Evolutionary conservation across 805 yeast species (phyloP), one percentile per base, ranked within the genome.

Genomic region (Torulaspora quercuum): DNA sequence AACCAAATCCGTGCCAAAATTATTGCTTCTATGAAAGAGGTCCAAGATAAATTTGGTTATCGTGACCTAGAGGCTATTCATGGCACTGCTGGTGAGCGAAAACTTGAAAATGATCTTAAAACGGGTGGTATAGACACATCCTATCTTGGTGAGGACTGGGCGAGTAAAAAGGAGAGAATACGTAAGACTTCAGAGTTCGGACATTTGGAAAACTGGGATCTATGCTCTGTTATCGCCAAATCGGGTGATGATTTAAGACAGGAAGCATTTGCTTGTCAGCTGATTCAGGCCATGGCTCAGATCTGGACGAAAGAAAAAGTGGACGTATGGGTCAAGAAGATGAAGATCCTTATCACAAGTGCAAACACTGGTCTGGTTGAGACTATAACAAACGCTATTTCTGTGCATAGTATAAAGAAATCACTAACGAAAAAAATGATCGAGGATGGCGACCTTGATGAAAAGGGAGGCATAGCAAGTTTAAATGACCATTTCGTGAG

Each of bases 241-340:
- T 90, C 95, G 19, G 98, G 98, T 22, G 90, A 84, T 53, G 98
- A 92, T 63, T 61, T 92, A 34, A 83, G 95, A 15, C 98, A 92
- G 58, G 98, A 92, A 60, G 96, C 98, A 0, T 88, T 92, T 69
- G 98, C 98, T 0, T 88, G 96, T 45, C 98, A 92, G 59, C 60
- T 92, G 28, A 90, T 92, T 34, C 82, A 83, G 43, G 82, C 95
- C 15, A 85, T 90, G 64, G 79, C 95, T 1, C 77, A 77, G 33
- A 78, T 87, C 28, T 92, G 97, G 97, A 74, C 75, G 31, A 73
- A 69, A 19, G 75, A 76, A 15, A 69, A 70, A 2, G 78, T 84
- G 6, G 80, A 73, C 17, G 86, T 80, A 3, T 92, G 98, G 97
- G 92, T 89, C 3, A 90, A 89, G 50, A 72, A 80, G 46, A 90